Evolutionary conservation across 2,329 filamentous ascomycete genomes (phyloP).

Genomic region (Tolypocladium inflatum): DNA sequence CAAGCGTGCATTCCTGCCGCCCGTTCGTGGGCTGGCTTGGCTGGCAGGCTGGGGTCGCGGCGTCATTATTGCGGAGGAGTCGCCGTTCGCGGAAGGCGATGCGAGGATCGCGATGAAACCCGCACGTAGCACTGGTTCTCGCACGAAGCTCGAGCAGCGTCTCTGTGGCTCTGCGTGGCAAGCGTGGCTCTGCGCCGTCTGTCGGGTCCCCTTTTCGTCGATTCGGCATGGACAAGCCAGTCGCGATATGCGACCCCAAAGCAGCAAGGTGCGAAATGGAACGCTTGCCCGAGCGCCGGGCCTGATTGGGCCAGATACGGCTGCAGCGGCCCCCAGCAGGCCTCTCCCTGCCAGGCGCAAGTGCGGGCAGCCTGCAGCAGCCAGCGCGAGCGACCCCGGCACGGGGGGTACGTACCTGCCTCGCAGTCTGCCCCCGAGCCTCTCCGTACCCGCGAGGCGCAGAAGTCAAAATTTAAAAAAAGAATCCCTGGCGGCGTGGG

Average conservation of each 20-base stretch:
- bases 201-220: neutral
- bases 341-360: neutral
- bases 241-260: neutral
- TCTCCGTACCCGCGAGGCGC: neutral
- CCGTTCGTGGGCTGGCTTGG: too few relatives aligned
- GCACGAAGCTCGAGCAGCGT: neutral
- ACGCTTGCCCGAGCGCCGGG: neutral
- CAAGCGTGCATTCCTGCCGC: neutral
- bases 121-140: neutral
- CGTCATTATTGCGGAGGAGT: neutral
- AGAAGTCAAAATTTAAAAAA: conserved; percentile 3
- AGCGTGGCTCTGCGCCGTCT: too few relatives aligned
- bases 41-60: neutral
- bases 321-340: neutral
- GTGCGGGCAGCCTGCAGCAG: neutral
- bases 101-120: neutral
- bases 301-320: neutral
- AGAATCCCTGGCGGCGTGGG: neutral
- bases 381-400: neutral
- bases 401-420: neutral
- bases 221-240: neutral
- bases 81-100: neutral
- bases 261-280: neutral
- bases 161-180: neutral
- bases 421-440: neutral